These are phyloP conservation scores for Boeremia exigua DNA, from an alignment of 2,329 filamentous ascomycete genomes.

Conservation along the genomic window DNA sequence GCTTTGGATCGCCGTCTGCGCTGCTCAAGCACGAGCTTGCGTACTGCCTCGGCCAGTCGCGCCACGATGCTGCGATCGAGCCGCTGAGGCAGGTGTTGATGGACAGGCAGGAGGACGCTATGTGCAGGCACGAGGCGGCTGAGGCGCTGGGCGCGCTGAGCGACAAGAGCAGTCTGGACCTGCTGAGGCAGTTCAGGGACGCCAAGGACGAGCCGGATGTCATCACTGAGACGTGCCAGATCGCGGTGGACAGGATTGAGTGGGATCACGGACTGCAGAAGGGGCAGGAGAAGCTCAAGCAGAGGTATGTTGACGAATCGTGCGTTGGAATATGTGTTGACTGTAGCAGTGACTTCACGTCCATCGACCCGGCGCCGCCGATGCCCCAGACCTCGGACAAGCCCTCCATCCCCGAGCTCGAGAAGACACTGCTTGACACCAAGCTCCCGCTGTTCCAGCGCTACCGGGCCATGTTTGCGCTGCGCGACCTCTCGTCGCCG, in stretches of 20 bases:
- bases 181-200: slow-evolving; percentile 77
- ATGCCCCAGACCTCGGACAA: slow-evolving; percentile 70
- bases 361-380: slow-evolving; percentile 92
- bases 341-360: slow-evolving; percentile 80
- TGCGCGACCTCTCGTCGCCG: slow-evolving; percentile 92
- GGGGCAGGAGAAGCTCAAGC: slow-evolving; percentile 72
- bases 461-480: slow-evolving; percentile 97
- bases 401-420: slow-evolving; percentile 74
- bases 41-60: slow-evolving; percentile 93
- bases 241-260: slow-evolving; percentile 90
- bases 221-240: slow-evolving; percentile 95
- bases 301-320: slow-evolving; percentile 65
- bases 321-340: slow-evolving; percentile 15
- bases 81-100: slow-evolving; percentile 76
- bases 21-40: slow-evolving; percentile 95
- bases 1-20: slow-evolving; percentile 82
- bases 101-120: slow-evolving; percentile 82
- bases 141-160: slow-evolving; percentile 92
- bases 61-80: slow-evolving; percentile 74
- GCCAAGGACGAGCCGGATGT: slow-evolving; percentile 76
- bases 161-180: slow-evolving; percentile 72
- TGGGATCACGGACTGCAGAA: slow-evolving; percentile 77
- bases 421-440: slow-evolving; percentile 78
- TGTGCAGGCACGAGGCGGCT: slow-evolving; percentile 96
- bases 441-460: slow-evolving; percentile 82